phyloP scores from a whole-genome alignment of 2,329 filamentous ascomycete genomes.

The Zymoseptoria passerinii region DNA sequence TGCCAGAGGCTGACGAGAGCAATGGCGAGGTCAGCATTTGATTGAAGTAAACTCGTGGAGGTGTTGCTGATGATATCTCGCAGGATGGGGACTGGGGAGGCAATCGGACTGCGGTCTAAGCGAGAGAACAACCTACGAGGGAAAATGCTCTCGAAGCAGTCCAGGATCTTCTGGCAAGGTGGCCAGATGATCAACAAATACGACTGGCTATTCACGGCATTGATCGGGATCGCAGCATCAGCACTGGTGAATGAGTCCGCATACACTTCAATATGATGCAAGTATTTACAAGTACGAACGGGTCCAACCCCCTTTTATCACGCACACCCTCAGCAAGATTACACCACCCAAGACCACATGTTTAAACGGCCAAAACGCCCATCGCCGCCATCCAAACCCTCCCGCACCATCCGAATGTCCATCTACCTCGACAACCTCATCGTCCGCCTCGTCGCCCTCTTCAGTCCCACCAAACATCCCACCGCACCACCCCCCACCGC shows the following conservation, averaged over 20 bases:
- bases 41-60: too few relatives aligned
- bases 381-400: not conserved
- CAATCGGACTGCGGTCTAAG: too few relatives aligned
- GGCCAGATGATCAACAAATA: too few relatives aligned
- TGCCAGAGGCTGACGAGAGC: not conserved
- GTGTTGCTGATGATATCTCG: too few relatives aligned
- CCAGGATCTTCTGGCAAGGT: too few relatives aligned
- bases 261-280: not conserved
- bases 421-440: not conserved
- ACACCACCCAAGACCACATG: not conserved
- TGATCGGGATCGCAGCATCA: not conserved
- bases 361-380: not conserved
- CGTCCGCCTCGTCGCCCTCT: not conserved
- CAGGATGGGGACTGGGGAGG: too few relatives aligned
- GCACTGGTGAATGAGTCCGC: not conserved
- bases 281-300: not conserved
- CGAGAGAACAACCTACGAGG: too few relatives aligned
- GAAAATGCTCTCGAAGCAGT: too few relatives aligned
- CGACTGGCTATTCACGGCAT: not conserved
- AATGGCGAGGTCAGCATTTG: not conserved
- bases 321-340: not conserved
- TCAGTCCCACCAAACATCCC: not conserved
- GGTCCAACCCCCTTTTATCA: not conserved
- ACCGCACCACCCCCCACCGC: not conserved
- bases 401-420: not conserved